Base-by-base conservation (phyloP, 257 asterid genomes). In the Capsicum pubescens region DNA sequence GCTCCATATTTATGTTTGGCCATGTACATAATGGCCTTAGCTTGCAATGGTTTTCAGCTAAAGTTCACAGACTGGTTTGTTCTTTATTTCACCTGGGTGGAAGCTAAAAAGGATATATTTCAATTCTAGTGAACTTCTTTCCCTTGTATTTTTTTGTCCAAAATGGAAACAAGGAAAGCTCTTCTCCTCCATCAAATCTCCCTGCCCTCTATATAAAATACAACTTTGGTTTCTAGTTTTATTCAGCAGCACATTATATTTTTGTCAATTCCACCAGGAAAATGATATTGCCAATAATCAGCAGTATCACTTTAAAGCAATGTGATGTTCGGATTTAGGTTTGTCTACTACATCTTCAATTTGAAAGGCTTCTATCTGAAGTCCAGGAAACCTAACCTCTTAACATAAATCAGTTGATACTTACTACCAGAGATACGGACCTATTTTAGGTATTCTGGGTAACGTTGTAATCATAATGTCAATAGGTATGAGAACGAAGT, bases 1-100 rank as follows among this genome's bases (percentile, higher is more conserved):
- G 46, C 81, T 14, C 63, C 8, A 7, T 12, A 76, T 14, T 12
- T 48, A 46, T 72, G 58, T 74, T 52, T 8, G 26, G 14, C 54
- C 44, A 21, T 76, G 63, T 52, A 26, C 46, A 26, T 14, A 76
- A 52, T 52, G 63, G 6, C 81, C 48, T 76, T 76, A 76, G 81
- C 7, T 52, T 14, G 4, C 48, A 26, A 26, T 52, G 48, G 26
- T 54, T 76, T 76, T 52, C 17, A 5, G 8, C 63, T 74, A 7
- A 74, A 50, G 61, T 13, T 74, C 61, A 19, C 59, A 76, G 50
- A 54, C 21, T 54, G 4, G 48, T 54, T 76, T 76, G n/a, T 52
- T 76, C 81, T 76, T 76, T 54, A 15, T 54, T 76, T 76, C 64
- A 16, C 6, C 9, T 69, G 55, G 78, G 55, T 69, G 14, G 78